Percentiles rank a stretch among this genome's conserved stretches.
Evolutionary conservation across 768 basidiomycete genomes (phyloP).

Genomic region (Pleurotus ostreatus): DNA sequence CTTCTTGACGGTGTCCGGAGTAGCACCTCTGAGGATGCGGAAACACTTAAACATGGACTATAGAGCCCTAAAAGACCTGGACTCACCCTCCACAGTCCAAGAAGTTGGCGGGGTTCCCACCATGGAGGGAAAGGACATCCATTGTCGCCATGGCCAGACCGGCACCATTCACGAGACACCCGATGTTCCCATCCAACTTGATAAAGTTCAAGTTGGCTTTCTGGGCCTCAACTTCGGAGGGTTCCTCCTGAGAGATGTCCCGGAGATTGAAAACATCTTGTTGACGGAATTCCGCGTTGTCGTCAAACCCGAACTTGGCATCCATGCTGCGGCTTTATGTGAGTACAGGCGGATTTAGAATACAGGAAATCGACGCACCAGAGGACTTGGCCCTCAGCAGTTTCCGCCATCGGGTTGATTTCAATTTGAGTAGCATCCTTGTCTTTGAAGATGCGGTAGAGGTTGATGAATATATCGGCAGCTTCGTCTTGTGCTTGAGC

Average conservation of each 20-base stretch:
- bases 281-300: constrained; percentile 98
- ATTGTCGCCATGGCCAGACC: constrained; percentile 99
- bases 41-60: not conserved
- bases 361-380: constrained; percentile 57
- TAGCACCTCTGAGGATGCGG: constrained; percentile 68
- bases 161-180: constrained; percentile 97
- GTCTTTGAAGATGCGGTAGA: constrained; percentile 97
- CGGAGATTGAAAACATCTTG: constrained; percentile 83
- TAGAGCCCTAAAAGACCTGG: not conserved
- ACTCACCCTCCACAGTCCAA: constrained; percentile 92
- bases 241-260: constrained; percentile 92
- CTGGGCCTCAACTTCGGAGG: constrained; percentile 97
- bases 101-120: constrained; percentile 98
- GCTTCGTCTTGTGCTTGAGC: constrained; percentile 74
- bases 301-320: constrained; percentile 99
- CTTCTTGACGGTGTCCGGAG: constrained; percentile 99
- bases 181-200: constrained; percentile 96
- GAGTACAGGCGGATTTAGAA: not conserved
- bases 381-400: constrained; percentile 85
- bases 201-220: constrained; percentile 97
- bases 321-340: constrained; percentile 72
- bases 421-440: constrained; percentile 99
- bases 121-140: constrained; percentile 97
- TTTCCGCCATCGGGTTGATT: constrained; percentile 96
- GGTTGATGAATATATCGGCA: constrained; percentile 87